phyloP scores from a whole-genome alignment of 176 grass and related monocot species.

The Cocos nucifera region DNA sequence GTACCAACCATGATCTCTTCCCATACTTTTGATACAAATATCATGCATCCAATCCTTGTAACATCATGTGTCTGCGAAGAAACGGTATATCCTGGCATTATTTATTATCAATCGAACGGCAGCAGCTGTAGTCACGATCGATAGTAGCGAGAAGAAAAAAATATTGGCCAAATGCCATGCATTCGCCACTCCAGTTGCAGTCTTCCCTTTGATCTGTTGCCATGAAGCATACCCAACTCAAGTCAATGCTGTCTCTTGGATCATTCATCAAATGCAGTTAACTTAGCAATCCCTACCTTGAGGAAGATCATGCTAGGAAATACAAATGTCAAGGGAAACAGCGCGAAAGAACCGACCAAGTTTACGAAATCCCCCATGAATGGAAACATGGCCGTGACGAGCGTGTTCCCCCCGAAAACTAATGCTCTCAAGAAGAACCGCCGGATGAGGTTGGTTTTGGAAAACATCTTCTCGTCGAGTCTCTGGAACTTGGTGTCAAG shows the following conservation, averaged over 20 bases:
- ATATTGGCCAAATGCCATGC: constrained; percentile 60
- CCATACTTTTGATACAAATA: too few relatives aligned
- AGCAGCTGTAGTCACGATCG: constrained; percentile 41
- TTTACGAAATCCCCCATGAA: constrained; percentile 88
- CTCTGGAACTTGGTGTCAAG: constrained; percentile 64
- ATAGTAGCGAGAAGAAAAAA: constrained; percentile 34
- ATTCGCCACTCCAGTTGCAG: constrained; percentile 24
- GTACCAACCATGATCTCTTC: too few relatives aligned
- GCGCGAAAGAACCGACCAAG: constrained; percentile 74
- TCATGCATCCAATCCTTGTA: too few relatives aligned
- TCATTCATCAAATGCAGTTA: too few relatives aligned
- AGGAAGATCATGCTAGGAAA: constrained; percentile 79
- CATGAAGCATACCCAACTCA: too few relatives aligned
- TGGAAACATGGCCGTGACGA: constrained; percentile 62
- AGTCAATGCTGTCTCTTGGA: too few relatives aligned
- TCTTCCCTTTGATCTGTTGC: constrained; percentile 34
- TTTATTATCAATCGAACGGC: constrained; percentile 45
- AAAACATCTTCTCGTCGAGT: constrained; percentile 72
- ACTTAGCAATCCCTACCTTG: constrained; percentile 31
- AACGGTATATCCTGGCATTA: constrained; percentile 53
- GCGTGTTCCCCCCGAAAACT: constrained; percentile 50
- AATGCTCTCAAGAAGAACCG: constrained; percentile 39
- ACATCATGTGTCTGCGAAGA: constrained; percentile 43
- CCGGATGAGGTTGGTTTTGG: constrained; percentile 36
- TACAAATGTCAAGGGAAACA: constrained; percentile 73